Conservation (phyloP, 495 filamentous ascomycete genomes). For the Penicillium crystallinum region DNA sequence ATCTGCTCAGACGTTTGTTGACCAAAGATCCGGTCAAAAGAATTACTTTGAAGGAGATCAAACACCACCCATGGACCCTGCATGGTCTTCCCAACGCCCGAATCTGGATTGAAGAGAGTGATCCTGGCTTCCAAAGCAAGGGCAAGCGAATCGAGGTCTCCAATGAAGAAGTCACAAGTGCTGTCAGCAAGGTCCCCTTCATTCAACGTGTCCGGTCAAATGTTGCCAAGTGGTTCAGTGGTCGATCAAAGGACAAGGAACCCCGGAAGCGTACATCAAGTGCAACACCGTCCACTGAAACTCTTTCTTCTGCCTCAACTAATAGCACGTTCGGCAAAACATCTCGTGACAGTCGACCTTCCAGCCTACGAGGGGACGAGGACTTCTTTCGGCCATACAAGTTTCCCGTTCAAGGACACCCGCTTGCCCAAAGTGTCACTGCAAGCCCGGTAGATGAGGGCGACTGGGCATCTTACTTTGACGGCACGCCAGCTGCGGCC, state of each 20-base stretch:
- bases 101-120: constrained; percentile 88
- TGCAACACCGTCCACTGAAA: constrained; percentile 31
- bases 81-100: constrained; percentile 67
- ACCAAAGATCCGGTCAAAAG: constrained; percentile 83
- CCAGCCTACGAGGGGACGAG: constrained; percentile 70
- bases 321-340: constrained; percentile 30
- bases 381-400: constrained; percentile 33
- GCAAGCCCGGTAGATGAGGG: constrained; percentile 59
- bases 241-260: constrained; percentile 53
- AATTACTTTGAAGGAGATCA: constrained; percentile 87
- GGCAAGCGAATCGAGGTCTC: constrained; percentile 92
- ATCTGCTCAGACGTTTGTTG: constrained; percentile 76
- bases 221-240: constrained; percentile 55
- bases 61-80: constrained; percentile 94
- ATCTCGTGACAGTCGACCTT: constrained; percentile 51
- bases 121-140: constrained; percentile 72
- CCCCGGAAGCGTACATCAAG: constrained; percentile 41
- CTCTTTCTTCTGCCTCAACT: constrained; percentile 25
- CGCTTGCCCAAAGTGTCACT: constrained; percentile 75
- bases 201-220: constrained; percentile 61
- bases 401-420: constrained; percentile 52
- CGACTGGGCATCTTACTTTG: constrained; percentile 40
- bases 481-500: neutral
- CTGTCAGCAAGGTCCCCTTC: constrained; percentile 83
- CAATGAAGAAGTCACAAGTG: constrained; percentile 78